Base-by-base conservation (phyloP, 345 rosid genomes). In the Acer negundo region DNA sequence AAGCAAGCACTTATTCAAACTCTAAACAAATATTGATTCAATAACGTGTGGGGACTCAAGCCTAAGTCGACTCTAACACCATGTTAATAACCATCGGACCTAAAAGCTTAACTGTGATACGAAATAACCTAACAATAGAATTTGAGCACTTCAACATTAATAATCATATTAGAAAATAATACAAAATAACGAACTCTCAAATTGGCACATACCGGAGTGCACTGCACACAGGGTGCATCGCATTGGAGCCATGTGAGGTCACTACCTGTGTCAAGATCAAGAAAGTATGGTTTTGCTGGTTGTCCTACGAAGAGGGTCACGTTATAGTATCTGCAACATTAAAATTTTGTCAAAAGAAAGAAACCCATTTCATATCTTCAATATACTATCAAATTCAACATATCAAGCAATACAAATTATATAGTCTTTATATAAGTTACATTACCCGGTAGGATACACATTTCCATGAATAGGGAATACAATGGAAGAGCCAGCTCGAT, bases 231-330 rank as follows among this genome's bases (percentile, higher is more conserved):
- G 65, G 98, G 97, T 53, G 90, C 96, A 82, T 93, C 90, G 51
- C 99, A 95, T 72, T 95, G 99, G 83, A 95, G 98, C 99, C 97
- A 93, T 63, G 98, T 93, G 79, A 95, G 96, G 81, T 95, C 99
- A 80, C 97, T 95, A 58, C 99, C 99, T 1, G 99, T 91, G 62
- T 95, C 98, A 56, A 91, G 86, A 87, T 95, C 98, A 69, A 95
- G 93, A 86, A 86, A 95, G 84, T 93, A 95, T 5, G 99, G 99
- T 75, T 80, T 88, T 49, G 96, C 81, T 63, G 97, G 98, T 44
- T 89, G 94, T 69, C 99, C 98, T 26, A 95, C 83, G 66, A 77
- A 71, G 70, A 95, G 70, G 3, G 98, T 93, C 35, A 94, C 92
- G 69, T 93, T 91, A 38, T 93, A 95, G 73, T 85, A 87, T 85